Conservation (phyloP, 2,329 filamentous ascomycete species). For the Cladophialophora carrionii region DNA sequence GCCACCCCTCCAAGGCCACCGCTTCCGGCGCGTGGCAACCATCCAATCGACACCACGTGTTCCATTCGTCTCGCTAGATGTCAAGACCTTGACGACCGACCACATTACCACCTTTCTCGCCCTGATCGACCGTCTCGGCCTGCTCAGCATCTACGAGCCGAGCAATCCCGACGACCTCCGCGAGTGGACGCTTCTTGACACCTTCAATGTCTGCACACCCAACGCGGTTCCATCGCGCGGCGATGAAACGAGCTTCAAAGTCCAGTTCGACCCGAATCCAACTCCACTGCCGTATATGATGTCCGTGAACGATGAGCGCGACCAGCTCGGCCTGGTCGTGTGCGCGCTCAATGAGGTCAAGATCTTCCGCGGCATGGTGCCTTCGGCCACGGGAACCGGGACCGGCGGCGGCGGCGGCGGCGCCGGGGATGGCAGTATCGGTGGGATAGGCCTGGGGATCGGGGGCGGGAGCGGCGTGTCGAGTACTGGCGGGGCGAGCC, state of each 20-base stretch:
- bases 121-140: slow-evolving; percentile 79
- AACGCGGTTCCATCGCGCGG: slow-evolving; percentile 64
- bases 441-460: slow-evolving; percentile 40
- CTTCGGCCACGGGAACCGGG: slow-evolving; percentile 39
- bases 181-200: slow-evolving; percentile 74
- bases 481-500: slow-evolving; percentile 52
- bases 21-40: slow-evolving; percentile 72
- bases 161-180: slow-evolving; percentile 79
- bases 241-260: slow-evolving; percentile 83
- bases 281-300: slow-evolving; percentile 71
- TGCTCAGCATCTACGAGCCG: slow-evolving; percentile 80
- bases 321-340: slow-evolving; percentile 79
- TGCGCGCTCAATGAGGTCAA: slow-evolving; percentile 82
- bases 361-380: slow-evolving; percentile 73
- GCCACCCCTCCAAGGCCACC: slow-evolving; percentile 70
- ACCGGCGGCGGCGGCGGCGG: slow-evolving; percentile 30
- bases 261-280: slow-evolving; percentile 86
- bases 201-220: slow-evolving; percentile 71
- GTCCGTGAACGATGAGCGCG: slow-evolving; percentile 75
- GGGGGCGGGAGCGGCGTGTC: slow-evolving; percentile 4
- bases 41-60: slow-evolving; percentile 67
- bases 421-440: slow-evolving; percentile 50
- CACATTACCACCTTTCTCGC: slow-evolving; percentile 81
- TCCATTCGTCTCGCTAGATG: slow-evolving; percentile 76
- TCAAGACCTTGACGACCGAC: slow-evolving; percentile 73